Evolutionary conservation across 2,329 filamentous ascomycete species (phyloP).

Genomic region (Aspergillus fischeri): DNA sequence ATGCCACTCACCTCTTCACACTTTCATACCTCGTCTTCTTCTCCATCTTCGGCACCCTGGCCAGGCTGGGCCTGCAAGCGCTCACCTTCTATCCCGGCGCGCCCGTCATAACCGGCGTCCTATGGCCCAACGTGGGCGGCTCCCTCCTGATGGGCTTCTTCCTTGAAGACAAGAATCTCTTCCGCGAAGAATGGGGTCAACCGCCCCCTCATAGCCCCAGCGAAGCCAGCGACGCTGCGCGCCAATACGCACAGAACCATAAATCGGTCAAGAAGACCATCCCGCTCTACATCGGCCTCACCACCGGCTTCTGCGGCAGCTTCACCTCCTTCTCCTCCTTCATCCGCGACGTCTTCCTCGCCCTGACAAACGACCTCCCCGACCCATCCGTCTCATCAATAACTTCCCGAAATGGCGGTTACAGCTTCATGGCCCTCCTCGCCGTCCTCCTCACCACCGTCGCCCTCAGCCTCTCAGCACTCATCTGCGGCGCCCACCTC

Average conservation of each 20-base stretch:
- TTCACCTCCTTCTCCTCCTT: conserved; percentile 89
- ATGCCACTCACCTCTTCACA: conserved; percentile 62
- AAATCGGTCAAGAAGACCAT: conserved; percentile 73
- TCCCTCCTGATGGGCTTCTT: conserved; percentile 83
- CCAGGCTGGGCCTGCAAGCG: conserved; percentile 73
- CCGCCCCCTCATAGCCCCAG: not conserved
- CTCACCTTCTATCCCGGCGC: conserved; percentile 75
- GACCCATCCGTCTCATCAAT: conserved; percentile 44
- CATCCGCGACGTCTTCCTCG: conserved; percentile 73
- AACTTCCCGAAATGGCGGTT: conserved; percentile 62
- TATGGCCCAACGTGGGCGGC: conserved; percentile 87
- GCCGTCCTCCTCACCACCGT: conserved; percentile 72
- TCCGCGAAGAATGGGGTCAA: conserved; percentile 62
- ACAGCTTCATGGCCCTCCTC: conserved; percentile 76
- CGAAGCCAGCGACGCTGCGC: conserved; percentile 22
- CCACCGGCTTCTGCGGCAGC: conserved; percentile 83
- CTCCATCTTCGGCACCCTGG: conserved; percentile 77
- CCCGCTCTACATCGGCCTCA: conserved; percentile 80
- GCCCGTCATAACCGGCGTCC: conserved; percentile 66
- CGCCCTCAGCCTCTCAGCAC: conserved; percentile 63
- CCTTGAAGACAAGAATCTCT: conserved; percentile 70
- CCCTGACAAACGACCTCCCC: conserved; percentile 69
- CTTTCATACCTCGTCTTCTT: conserved; percentile 82
- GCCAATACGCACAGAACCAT: conserved; percentile 47
- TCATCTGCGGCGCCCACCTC: conserved; percentile 71